Percentiles rank a stretch among this genome's conserved stretches.
phyloP scores from a whole-genome alignment of 257 asterid species.

The Solanum tarijense region DNA sequence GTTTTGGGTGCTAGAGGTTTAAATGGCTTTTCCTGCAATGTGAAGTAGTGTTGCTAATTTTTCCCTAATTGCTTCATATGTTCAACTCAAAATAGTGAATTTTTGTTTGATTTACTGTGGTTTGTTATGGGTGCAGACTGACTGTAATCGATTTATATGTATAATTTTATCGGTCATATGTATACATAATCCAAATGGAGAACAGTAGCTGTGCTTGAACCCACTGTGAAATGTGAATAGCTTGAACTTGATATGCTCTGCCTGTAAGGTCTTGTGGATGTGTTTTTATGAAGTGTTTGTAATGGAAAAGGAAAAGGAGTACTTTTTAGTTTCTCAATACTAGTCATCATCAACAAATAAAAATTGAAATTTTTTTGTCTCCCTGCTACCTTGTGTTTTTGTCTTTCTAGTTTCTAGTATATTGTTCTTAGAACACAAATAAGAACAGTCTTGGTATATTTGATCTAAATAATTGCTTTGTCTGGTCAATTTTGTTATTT shows the following conservation, averaged over 20 bases:
- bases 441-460: background rate
- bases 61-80: background rate
- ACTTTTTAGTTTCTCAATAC: background rate
- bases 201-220: background rate
- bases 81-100: background rate
- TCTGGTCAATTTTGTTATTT: background rate
- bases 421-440: background rate
- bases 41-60: background rate
- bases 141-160: background rate
- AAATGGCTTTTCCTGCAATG: background rate
- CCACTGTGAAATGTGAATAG: background rate
- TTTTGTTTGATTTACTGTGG: background rate
- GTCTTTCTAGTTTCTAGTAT: background rate
- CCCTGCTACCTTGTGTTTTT: background rate
- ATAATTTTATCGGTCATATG: background rate
- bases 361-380: background rate
- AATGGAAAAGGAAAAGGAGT: background rate
- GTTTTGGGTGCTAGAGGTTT: background rate
- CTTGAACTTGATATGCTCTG: background rate
- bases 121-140: background rate
- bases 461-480: background rate
- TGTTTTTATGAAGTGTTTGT: background rate
- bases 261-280: background rate
- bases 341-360: background rate
- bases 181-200: background rate